Conservation (phyloP, 1,284 basidiomycete species). For the Pseudozyma tsukubaensis region DNA sequence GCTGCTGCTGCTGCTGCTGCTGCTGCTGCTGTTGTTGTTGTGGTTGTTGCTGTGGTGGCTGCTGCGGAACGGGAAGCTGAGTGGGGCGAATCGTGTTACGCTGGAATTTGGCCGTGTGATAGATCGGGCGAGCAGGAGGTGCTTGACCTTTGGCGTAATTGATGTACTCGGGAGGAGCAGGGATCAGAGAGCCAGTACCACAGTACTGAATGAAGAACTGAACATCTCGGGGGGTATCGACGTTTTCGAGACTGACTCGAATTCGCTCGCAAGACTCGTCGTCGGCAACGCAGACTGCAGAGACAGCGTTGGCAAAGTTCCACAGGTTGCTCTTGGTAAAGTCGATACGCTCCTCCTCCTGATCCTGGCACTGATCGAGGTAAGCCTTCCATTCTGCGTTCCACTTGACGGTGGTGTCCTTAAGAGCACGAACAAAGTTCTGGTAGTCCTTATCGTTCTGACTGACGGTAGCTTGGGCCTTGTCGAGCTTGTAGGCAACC, state of each 20-base stretch:
- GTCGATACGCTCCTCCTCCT: conserved; percentile 92
- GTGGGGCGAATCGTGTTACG: conserved; percentile 58
- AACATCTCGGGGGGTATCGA: conserved; percentile 63
- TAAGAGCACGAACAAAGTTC: conserved; percentile 84
- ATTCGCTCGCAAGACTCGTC: conserved; percentile 75
- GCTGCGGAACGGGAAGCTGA: conserved; percentile 42
- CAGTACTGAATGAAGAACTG: conserved; percentile 62
- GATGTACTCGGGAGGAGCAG: conserved; percentile 67
- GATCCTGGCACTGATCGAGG: conserved; percentile 82
- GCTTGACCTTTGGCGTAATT: conserved; percentile 66
- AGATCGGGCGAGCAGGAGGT: conserved; percentile 52
- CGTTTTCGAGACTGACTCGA: conserved; percentile 64
- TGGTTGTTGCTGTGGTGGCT: conserved; percentile 19
- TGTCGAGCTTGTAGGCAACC: conserved; percentile 85
- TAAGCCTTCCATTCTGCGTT: conserved; percentile 86
- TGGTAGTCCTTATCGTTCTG: conserved; percentile 82
- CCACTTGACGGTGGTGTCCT: conserved; percentile 87
- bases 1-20: conserved; percentile 22
- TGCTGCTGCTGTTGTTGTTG: conserved; percentile 19
- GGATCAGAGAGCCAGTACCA: conserved; percentile 64
- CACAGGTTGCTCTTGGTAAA: conserved; percentile 95
- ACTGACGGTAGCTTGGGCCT: conserved; percentile 87
- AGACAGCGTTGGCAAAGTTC: conserved; percentile 94
- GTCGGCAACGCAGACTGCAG: conserved; percentile 92
- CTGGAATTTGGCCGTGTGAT: conserved; percentile 60